phyloP scores from a whole-genome alignment of 2,329 filamentous ascomycete genomes.

The Mycocentrospora acerina region DNA sequence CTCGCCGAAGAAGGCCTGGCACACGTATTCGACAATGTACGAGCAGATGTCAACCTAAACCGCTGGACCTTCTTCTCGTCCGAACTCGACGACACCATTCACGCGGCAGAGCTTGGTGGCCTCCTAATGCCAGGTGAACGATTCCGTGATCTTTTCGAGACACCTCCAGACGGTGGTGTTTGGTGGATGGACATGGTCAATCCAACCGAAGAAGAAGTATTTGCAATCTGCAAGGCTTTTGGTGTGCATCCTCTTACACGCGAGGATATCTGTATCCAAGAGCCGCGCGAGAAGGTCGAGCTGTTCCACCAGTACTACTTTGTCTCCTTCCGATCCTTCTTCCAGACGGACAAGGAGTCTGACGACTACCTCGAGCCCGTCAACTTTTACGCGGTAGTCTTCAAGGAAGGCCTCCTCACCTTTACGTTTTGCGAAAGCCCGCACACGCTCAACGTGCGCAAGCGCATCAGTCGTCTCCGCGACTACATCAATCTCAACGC shows the following conservation, averaged over 20 bases:
- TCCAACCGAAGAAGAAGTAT: slow-evolving; percentile 84
- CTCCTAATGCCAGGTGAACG: slow-evolving; percentile 86
- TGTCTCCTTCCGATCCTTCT: slow-evolving; percentile 94
- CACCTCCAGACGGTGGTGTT: slow-evolving; percentile 73
- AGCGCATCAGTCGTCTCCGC: slow-evolving; percentile 86
- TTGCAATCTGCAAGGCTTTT: slow-evolving; percentile 88
- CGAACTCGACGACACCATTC: slow-evolving; percentile 88
- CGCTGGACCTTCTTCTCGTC: slow-evolving; percentile 98
- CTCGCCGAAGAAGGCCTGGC: slow-evolving; percentile 40
- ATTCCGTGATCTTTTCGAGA: slow-evolving; percentile 82
- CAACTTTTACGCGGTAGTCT: slow-evolving; percentile 96
- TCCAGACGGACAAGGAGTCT: slow-evolving; percentile 74
- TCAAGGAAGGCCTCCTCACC: slow-evolving; percentile 89
- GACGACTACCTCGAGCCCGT: slow-evolving; percentile 88
- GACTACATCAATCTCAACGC: slow-evolving; percentile 94
- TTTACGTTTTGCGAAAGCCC: slow-evolving; percentile 90
- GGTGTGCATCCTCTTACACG: slow-evolving; percentile 93
- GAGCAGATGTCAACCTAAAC: slow-evolving; percentile 60
- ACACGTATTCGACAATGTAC: slow-evolving; percentile 38
- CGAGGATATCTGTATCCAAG: slow-evolving; percentile 93
- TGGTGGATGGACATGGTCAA: slow-evolving; percentile 98
- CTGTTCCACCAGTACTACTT: slow-evolving; percentile 98
- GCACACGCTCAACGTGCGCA: slow-evolving; percentile 85
- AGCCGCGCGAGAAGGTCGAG: slow-evolving; percentile 97
- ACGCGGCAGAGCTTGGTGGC: slow-evolving; percentile 84